Conservation (phyloP, 2,329 filamentous ascomycete genomes). For the Colletotrichum navitas region DNA sequence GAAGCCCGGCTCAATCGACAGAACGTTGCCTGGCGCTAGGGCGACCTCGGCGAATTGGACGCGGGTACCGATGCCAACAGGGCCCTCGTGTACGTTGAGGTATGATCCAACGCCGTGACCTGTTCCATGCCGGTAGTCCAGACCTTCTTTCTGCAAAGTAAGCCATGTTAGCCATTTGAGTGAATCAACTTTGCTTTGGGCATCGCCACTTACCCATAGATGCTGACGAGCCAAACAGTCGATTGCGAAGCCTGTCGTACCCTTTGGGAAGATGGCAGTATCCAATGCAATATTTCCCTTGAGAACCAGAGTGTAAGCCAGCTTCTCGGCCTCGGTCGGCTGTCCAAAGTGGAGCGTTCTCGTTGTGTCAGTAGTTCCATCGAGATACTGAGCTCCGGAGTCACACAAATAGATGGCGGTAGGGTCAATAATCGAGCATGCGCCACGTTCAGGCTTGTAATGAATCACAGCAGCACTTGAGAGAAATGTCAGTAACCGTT, state of each 20-base stretch:
- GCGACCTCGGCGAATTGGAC: constrained; percentile 93
- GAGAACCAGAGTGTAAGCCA: constrained; percentile 92
- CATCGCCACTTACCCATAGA: constrained; percentile 77
- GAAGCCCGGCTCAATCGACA: constrained; percentile 96
- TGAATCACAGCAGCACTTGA: constrained; percentile 89
- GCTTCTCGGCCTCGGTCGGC: constrained; percentile 85
- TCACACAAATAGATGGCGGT: constrained; percentile 93
- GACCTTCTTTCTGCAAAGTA: constrained; percentile 70
- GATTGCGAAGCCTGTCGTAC: constrained; percentile 92
- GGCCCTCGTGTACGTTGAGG: constrained; percentile 96
- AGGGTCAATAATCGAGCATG: constrained; percentile 86
- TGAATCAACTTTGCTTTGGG: neutral
- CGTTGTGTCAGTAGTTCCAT: constrained; percentile 97
- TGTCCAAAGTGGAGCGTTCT: constrained; percentile 92
- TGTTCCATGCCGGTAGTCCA: constrained; percentile 97
- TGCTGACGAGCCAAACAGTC: constrained; percentile 91
- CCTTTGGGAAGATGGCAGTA: constrained; percentile 89
- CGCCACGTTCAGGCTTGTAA: constrained; percentile 88
- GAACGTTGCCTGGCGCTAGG: constrained; percentile 90
- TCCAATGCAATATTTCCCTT: constrained; percentile 95
- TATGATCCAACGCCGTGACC: constrained; percentile 96
- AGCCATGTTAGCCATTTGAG: constrained; percentile 42
- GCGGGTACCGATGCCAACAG: constrained; percentile 94
- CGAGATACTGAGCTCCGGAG: constrained; percentile 94
- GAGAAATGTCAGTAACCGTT: constrained; percentile 1